Percentiles rank a stretch among this genome's conserved stretches.
phyloP scores from a whole-genome alignment of 352 stramenopile species.

The Globisporangium megalacanthum region DNA sequence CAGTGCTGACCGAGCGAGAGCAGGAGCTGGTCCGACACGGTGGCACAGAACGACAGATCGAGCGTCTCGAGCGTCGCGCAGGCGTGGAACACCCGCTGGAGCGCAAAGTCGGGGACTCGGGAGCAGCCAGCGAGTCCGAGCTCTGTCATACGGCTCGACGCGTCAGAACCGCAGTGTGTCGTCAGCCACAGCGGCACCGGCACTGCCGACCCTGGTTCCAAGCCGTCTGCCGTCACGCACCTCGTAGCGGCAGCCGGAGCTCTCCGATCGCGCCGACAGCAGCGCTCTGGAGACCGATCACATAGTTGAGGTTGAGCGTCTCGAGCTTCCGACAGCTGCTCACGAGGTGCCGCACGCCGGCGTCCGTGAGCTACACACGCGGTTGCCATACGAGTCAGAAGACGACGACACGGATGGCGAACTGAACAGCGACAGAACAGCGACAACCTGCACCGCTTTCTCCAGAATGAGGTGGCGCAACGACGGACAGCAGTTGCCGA shows the following conservation, averaged over 20 bases:
- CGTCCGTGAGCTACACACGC: slow-evolving; percentile 45
- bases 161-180: not conserved
- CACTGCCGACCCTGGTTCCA: no score
- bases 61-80: slow-evolving; percentile 64
- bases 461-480: slow-evolving; percentile 10
- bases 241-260: slow-evolving; percentile 41
- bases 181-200: not conserved
- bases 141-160: slow-evolving; percentile 16
- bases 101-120: slow-evolving; percentile 65
- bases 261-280: slow-evolving; percentile 57
- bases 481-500: slow-evolving; percentile 10
- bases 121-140: slow-evolving; percentile 71
- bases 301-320: slow-evolving; percentile 47
- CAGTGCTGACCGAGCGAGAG: slow-evolving; percentile 64
- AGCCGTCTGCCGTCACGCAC: slow-evolving; percentile 12
- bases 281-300: slow-evolving; percentile 39
- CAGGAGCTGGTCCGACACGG: slow-evolving; percentile 79
- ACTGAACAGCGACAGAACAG: not conserved
- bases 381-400: not conserved
- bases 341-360: slow-evolving; percentile 45
- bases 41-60: slow-evolving; percentile 74
- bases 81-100: slow-evolving; percentile 75
- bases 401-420: not conserved
- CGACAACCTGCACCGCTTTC: slow-evolving; percentile 7
- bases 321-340: slow-evolving; percentile 41